These are phyloP conservation scores for Mycena sanguinolenta DNA, from an alignment of 768 basidiomycete species.

Conservation along the genomic window DNA sequence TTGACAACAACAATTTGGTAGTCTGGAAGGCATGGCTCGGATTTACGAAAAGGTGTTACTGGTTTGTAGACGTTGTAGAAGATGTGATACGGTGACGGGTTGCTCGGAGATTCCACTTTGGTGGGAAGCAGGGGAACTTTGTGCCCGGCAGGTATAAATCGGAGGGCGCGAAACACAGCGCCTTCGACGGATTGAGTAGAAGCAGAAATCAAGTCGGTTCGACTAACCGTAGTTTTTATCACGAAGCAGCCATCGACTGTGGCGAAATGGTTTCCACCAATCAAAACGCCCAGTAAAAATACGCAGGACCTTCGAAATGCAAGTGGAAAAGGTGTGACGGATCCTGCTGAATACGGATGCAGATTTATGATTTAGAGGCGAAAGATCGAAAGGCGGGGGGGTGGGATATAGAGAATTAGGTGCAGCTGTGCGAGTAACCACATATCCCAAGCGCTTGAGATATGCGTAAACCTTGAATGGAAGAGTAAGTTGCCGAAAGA, in stretches of 20 bases:
- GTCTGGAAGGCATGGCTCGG: constrained; percentile 82
- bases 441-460: constrained; percentile 92
- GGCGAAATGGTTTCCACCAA: constrained; percentile 77
- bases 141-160: constrained; percentile 81
- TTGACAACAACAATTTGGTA: constrained; percentile 90
- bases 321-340: constrained; percentile 48
- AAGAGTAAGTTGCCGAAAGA: constrained; percentile 13
- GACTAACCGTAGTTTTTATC: constrained; percentile 67
- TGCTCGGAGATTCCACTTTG: constrained; percentile 33
- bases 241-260: constrained; percentile 61
- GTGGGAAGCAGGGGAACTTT: constrained; percentile 57
- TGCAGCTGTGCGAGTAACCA: constrained; percentile 80
- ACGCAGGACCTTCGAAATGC: constrained; percentile 47
- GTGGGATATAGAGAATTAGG: constrained; percentile 67
- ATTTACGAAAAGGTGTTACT: constrained; percentile 85
- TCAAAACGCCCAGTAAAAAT: constrained; percentile 54
- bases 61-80: constrained; percentile 97
- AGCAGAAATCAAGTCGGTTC: not conserved
- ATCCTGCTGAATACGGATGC: constrained; percentile 52
- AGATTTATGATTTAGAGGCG: constrained; percentile 29
- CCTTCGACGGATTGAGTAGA: constrained; percentile 55
- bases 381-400: constrained; percentile 53
- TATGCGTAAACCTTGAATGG: constrained; percentile 88
- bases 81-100: constrained; percentile 75
- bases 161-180: constrained; percentile 75